Evolutionary conservation across 495 filamentous ascomycete species (phyloP).

Genomic region (Podospora australis): DNA sequence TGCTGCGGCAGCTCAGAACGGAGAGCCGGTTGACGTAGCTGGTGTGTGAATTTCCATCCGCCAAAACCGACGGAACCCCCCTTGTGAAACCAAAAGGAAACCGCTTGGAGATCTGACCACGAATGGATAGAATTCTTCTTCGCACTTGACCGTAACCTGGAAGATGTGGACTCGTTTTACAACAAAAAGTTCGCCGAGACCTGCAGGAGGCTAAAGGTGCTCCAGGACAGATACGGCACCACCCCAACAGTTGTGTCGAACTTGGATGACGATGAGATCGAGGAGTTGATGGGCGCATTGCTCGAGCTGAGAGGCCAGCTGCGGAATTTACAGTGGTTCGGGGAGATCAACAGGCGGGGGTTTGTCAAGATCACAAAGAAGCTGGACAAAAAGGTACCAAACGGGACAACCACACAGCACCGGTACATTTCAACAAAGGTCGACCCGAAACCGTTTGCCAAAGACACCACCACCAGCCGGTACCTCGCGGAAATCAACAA

Average conservation of each 20-base stretch:
- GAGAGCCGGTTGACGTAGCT: constrained; percentile 73
- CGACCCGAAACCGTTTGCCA: constrained; percentile 75
- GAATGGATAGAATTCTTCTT: constrained; percentile 76
- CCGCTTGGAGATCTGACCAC: constrained; percentile 17
- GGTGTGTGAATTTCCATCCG: constrained; percentile 27
- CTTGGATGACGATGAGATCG: constrained; percentile 66
- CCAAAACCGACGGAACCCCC: too few relatives aligned
- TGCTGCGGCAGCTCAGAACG: constrained; percentile 53
- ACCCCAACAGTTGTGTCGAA: constrained; percentile 41
- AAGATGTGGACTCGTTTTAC: constrained; percentile 91
- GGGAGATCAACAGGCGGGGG: constrained; percentile 88
- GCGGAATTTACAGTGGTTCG: constrained; percentile 93
- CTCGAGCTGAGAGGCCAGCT: constrained; percentile 81
- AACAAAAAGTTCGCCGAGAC: constrained; percentile 87
- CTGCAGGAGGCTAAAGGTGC: constrained; percentile 70
- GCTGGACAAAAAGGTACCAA: constrained; percentile 80
- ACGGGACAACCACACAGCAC: constrained; percentile 61
- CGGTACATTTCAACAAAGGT: constrained; percentile 84
- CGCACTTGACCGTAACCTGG: constrained; percentile 89
- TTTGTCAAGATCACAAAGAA: constrained; percentile 99
- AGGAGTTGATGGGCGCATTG: constrained; percentile 82
- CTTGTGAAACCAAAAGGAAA: too few relatives aligned
- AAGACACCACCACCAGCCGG: constrained; percentile 57
- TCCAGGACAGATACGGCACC: constrained; percentile 76
- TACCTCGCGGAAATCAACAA: constrained; percentile 76